Evolutionary conservation across 306 rosid species (phyloP), one percentile per base, ranked within the genome.

Genomic region (Canavalia ensiformis): DNA sequence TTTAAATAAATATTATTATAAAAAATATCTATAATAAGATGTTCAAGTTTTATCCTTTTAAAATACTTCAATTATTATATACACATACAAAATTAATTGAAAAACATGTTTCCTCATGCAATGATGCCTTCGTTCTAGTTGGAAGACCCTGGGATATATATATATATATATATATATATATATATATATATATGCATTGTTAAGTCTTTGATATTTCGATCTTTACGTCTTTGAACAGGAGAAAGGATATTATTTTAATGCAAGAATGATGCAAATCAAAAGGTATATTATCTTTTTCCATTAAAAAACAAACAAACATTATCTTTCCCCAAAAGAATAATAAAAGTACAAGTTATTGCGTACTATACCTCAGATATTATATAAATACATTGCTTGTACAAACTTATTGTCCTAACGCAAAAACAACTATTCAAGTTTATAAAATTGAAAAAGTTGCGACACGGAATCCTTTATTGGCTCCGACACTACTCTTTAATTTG

Each of bases 241-340:
- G 58, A 77, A 76, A 67, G 13, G 59, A 4, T 30, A 66, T 72
- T 82, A 82, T 82, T 81, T 85, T 71, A 82, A n/a, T 58, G 31
- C 52, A 6, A 69, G 39, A 84, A 75, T 39, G 64, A 80, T 80
- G 72, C 78, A 52, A 71, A 71, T 54, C 52, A 64, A 83, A 83
- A 47, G 79, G 67, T 55, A 25, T 72, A 79, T 67, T 73, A 79
- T 65, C 51, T 84, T 72, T 60, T 29, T 8, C 25, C 41, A 13
- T 42, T 13, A 68, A 56, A 57, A 68, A 67, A 42, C 31, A 67
- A 41, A 13, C 2, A 52, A 41, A 45, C 79, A 77, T 28, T 77
- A 71, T 55, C 37, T 30, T 29, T 54, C 51, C 29, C 13, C 11
- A 28, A 66, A 68, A 51, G 56, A 44, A 7, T 51, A 8, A 45